phyloP scores from a whole-genome alignment of 148 eudicot species.

The Rhododendron kiyosumense region DNA sequence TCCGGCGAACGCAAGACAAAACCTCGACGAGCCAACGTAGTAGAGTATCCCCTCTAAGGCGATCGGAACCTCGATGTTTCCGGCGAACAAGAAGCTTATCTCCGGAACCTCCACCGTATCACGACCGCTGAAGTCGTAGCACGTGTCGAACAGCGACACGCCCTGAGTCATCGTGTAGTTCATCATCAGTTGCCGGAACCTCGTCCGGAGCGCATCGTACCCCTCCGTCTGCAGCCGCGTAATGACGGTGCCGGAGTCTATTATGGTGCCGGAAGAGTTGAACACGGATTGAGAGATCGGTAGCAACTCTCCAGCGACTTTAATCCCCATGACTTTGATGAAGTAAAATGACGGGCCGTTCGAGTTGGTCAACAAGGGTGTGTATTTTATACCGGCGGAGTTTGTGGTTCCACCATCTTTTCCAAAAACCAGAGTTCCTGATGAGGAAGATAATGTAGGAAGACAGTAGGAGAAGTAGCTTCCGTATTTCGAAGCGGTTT shows the following conservation, averaged over 20 bases:
- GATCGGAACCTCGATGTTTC: slow-evolving; percentile 26
- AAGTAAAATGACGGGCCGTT: slow-evolving; percentile 47
- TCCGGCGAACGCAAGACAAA: slow-evolving; percentile 66
- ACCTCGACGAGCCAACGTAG: not conserved
- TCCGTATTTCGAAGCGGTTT: slow-evolving; percentile 14
- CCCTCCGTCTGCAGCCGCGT: slow-evolving; percentile 63
- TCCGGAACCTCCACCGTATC: slow-evolving; percentile 39
- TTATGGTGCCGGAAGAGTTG: slow-evolving; percentile 37
- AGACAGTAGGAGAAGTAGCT: slow-evolving; percentile 24
- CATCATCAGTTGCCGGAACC: slow-evolving; percentile 50
- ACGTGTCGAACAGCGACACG: slow-evolving; percentile 56
- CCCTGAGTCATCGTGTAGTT: slow-evolving; percentile 47
- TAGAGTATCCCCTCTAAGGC: too few relatives aligned
- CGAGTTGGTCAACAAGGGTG: slow-evolving; percentile 14
- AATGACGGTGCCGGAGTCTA: slow-evolving; percentile 85
- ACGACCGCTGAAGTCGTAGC: slow-evolving; percentile 44
- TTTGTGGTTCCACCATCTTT: not conserved
- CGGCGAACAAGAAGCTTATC: slow-evolving; percentile 36
- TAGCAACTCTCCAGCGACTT: slow-evolving; percentile 37
- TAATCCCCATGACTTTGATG: slow-evolving; percentile 34
- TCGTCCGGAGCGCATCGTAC: slow-evolving; percentile 35
- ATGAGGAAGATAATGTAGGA: slow-evolving; percentile 11
- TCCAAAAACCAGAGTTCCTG: slow-evolving; percentile 16
- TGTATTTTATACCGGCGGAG: not conserved
- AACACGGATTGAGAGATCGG: slow-evolving; percentile 50